Conservation (phyloP, 1,139 yeast species). For the Kluyveromyces sp. region DNA sequence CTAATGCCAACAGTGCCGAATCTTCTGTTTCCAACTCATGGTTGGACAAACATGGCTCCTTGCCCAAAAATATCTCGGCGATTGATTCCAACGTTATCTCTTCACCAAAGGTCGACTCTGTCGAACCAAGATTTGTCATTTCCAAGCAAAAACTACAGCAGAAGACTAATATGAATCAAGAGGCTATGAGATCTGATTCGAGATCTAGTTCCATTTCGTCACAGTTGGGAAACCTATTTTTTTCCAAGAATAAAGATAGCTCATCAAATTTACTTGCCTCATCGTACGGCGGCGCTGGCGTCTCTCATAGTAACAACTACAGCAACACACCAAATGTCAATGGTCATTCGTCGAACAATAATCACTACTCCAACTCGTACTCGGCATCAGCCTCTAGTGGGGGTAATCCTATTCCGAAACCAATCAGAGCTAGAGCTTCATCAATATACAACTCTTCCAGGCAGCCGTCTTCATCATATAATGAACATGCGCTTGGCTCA, state of each 20-base stretch:
- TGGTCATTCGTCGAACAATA: constrained; percentile 1
- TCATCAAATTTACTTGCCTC: constrained; percentile 8
- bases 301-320: constrained; percentile 6
- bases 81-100: constrained; percentile 54
- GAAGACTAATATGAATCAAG: constrained; percentile 33
- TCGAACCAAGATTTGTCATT: constrained; percentile 66
- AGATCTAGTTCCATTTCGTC: constrained; percentile 46
- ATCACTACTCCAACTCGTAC: constrained; percentile 1
- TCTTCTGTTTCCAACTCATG: constrained; percentile 30
- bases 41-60: constrained; percentile 34
- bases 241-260: constrained; percentile 31
- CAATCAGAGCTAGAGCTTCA: constrained; percentile 30
- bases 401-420: constrained; percentile 29
- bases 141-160: constrained; percentile 67
- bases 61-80: constrained; percentile 47
- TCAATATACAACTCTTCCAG: constrained; percentile 30
- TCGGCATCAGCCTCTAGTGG: background rate
- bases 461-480: constrained; percentile 28
- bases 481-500: constrained; percentile 24
- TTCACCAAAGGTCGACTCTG: constrained; percentile 58
- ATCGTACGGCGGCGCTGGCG: constrained; percentile 6
- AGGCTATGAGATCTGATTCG: constrained; percentile 35
- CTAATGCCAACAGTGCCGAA: constrained; percentile 18
- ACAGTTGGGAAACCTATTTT: constrained; percentile 36
- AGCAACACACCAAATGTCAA: background rate